Evolutionary conservation across 163 green algal species (phyloP), one percentile per base, ranked within the genome.

Genomic region (Chloromonas sp.): DNA sequence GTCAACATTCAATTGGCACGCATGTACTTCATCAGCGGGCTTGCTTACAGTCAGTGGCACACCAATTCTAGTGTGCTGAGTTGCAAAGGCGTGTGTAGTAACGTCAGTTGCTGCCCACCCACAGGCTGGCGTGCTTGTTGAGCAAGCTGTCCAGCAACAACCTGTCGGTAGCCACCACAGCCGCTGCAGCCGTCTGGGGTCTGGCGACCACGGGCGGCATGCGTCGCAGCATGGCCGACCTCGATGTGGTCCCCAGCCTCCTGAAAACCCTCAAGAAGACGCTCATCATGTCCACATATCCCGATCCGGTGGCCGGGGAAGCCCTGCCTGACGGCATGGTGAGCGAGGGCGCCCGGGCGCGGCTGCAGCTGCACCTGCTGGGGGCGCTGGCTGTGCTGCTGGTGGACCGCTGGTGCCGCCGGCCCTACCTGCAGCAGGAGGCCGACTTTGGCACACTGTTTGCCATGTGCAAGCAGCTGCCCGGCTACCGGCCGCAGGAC

Each of bases 361-460:
- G 71, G 74, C 85, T 87, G 81, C 89, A 95, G 92, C 87, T 78
- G 2, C 84, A 81, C 62, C 79, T 92, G 78, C 83, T 95, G 71
- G 93, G 93, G 8, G 89, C 89, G 60, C 81, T 96, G 80, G 91
- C 90, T 14, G 90, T 96, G 79, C 81, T 95, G 82, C 83, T 95
- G 36, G 91, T 96, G 2, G 93, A 96, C 86, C 84, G 86, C n/a
- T 87, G 76, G 66, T 95, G 92, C 84, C 88, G 91, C 0, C 36
- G 60, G 59, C 87, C 89, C 0, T 86, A 94, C 81, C 74, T 94
- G 2, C 58, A 81, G 57, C 86, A 88, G 82, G 90, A 93, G 86
- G 86, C 88, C 3, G 84, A 89, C 76, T 87, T 94, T 8, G 79
- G 79, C 14, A 93, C 87, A 60, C 86, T 96, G 5, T 90, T 96